These are phyloP conservation scores for Oryza rufipogon DNA, from an alignment of 176 grass and related monocot genomes.

Conservation along the genomic window DNA sequence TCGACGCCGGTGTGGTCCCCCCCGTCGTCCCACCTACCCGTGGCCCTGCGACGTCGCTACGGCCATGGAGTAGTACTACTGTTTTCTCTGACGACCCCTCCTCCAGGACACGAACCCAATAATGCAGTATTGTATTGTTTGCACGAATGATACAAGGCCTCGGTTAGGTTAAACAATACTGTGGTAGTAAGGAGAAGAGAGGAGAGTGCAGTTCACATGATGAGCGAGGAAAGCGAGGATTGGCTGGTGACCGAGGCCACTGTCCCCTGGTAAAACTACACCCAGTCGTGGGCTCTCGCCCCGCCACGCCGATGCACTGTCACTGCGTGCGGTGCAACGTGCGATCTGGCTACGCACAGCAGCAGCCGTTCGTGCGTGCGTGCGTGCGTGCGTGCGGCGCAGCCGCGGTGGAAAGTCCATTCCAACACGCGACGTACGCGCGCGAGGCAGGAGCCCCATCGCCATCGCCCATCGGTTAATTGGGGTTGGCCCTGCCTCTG, in stretches of 20 bases:
- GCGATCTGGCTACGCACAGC: too few species aligned
- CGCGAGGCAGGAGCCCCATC: too few species aligned
- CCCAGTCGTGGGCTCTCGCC: not conserved
- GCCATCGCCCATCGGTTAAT: too few species aligned
- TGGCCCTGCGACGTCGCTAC: too few species aligned
- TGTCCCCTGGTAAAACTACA: not conserved
- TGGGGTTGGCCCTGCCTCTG: too few species aligned
- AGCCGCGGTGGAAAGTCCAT: not conserved
- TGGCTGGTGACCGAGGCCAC: not conserved
- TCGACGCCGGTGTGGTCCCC: conserved; percentile 44
- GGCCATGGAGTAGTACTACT: too few species aligned
- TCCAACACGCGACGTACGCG: not conserved
- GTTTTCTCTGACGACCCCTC: too few species aligned
- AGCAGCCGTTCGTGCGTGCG: not conserved
- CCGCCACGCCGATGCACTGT: not conserved
- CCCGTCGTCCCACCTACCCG: too few species aligned
- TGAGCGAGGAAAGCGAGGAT: not conserved
- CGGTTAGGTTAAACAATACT: not conserved
- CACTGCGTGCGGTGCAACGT: too few species aligned
- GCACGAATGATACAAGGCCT: not conserved
- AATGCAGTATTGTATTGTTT: not conserved
- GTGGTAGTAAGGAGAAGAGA: too few species aligned
- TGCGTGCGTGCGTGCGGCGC: too few species aligned
- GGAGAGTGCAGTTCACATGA: not conserved
- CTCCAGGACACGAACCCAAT: too few species aligned